Base-by-base conservation (phyloP, 139 green algal genomes). In the Coccomyxa sp. region DNA sequence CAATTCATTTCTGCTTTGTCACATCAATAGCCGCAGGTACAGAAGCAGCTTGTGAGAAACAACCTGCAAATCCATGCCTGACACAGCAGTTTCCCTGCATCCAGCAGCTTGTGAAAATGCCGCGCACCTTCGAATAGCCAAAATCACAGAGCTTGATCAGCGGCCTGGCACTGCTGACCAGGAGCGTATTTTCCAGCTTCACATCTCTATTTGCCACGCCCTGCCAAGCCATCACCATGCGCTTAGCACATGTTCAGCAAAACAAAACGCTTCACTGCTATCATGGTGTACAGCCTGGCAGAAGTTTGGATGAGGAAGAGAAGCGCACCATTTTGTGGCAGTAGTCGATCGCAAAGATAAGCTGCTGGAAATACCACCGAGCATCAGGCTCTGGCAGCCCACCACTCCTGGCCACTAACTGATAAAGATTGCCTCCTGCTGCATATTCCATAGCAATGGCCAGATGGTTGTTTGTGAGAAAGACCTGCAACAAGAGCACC, bases 381-480 rank as follows among this genome's bases (percentile, higher is more conserved):
- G 79, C 74, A 10, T 81, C n/a, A 51, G 17, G 31, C 67, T 81
- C 77, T 15, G 66, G 31, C 51, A 66, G 31, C 21, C 79, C n/a
- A 0, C 28, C 67, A 23, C n/a, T 66, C 57, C 71, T 81, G 68
- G 57, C 58, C 13, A 80, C 58, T 80, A 90, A 88, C 60, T 92
- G 75, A 79, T 91, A 90, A n/a, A 95, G 82, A 81, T 96, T 90
- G 15, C 93, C 93, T 10, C 90, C 91, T 11, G 82, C 51, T 17
- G 91, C 90, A 68, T 86, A 91, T 45, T 93, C 90, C 88, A 92
- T 92, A 25, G 88, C 86, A 59, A 93, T 91, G 15, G 81, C 86
- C 74, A 93, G 79, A 82, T 92, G 81, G 15, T 86, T 31, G 13
- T 82, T 75, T 12, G 89, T 92, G 76, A 92, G 45, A 83, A 91